Percentiles rank a stretch among this genome's conserved stretches.
Evolutionary conservation across 2,329 filamentous ascomycete species (phyloP).

Genomic region (Aspergillus sp.): DNA sequence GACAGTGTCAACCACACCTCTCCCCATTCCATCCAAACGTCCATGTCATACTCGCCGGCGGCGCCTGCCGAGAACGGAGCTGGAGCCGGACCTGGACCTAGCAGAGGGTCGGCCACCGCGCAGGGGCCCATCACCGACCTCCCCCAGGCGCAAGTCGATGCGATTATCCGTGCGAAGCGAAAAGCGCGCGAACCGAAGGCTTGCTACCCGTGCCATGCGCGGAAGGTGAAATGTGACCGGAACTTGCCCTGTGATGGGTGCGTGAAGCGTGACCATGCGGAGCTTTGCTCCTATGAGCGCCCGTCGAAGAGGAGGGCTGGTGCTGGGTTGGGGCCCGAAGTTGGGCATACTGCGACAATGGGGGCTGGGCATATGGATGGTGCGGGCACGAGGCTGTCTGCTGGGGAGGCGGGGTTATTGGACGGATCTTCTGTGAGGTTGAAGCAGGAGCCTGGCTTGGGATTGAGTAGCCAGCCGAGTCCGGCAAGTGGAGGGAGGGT

Average conservation of each 20-base stretch:
- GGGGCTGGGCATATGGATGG: background rate
- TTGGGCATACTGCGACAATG: constrained; percentile 9
- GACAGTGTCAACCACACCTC: constrained; percentile 14
- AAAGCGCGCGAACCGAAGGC: constrained; percentile 50
- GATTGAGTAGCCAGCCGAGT: constrained; percentile 10
- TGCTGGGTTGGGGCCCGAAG: constrained; percentile 20
- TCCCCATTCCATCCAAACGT: constrained; percentile 31
- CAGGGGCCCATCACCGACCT: constrained; percentile 36
- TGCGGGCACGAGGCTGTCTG: background rate
- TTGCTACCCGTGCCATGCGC: constrained; percentile 47
- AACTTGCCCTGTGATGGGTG: constrained; percentile 51
- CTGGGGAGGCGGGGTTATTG: constrained; percentile 8
- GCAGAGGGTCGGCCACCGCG: no score
- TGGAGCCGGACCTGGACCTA: no score
- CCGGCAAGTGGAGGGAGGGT: constrained; percentile 26
- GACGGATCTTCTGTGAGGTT: constrained; percentile 22
- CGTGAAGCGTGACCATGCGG: constrained; percentile 50
- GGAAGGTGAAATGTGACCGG: constrained; percentile 52
- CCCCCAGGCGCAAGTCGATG: constrained; percentile 47
- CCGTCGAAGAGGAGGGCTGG: constrained; percentile 46
- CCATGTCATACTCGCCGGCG: constrained; percentile 32
- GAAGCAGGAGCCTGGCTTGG: constrained; percentile 24
- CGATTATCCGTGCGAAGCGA: constrained; percentile 48
- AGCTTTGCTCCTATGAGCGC: constrained; percentile 50
- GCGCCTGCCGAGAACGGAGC: constrained; percentile 18